Conservation (phyloP, 352 stramenopile genomes). For the Globisporangium sylvaticum region DNA sequence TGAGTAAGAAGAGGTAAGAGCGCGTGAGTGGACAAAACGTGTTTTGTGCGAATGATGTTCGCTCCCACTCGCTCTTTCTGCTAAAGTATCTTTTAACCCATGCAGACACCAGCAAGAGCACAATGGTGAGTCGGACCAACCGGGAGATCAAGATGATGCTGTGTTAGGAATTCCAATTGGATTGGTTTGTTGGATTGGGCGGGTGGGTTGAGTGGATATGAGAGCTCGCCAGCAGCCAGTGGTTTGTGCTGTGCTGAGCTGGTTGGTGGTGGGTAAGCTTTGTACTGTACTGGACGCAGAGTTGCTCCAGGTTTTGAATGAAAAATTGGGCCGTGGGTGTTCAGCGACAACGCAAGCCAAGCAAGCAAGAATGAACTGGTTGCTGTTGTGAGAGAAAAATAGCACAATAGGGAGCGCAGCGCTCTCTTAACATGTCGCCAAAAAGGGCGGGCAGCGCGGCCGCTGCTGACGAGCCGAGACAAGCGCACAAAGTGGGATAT, state of each 20-base stretch:
- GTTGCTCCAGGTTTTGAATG: neutral
- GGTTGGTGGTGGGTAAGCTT: neutral
- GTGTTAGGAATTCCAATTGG: too few species aligned
- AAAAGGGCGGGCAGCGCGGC: neutral
- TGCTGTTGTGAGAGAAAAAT: too few species aligned
- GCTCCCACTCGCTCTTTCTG: neutral
- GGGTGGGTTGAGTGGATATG: too few species aligned
- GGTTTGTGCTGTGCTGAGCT: neutral
- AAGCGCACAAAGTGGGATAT: neutral
- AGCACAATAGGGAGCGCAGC: too few species aligned
- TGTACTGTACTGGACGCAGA: neutral
- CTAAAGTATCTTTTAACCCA: neutral
- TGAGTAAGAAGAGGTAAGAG: neutral
- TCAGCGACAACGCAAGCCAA: neutral
- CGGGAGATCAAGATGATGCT: too few species aligned
- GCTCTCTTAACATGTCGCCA: neutral
- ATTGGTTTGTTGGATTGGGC: too few species aligned
- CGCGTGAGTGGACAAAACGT: neutral
- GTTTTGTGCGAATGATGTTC: neutral
- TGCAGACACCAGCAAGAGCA: neutral
- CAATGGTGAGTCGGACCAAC: too few species aligned
- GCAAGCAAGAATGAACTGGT: too few species aligned
- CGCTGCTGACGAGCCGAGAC: neutral
- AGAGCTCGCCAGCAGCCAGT: neutral
- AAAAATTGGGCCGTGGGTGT: neutral